Evolutionary conservation across 2,329 filamentous ascomycete species (phyloP), one percentile per base, ranked within the genome.

Genomic region (Hypoxylon sp.): DNA sequence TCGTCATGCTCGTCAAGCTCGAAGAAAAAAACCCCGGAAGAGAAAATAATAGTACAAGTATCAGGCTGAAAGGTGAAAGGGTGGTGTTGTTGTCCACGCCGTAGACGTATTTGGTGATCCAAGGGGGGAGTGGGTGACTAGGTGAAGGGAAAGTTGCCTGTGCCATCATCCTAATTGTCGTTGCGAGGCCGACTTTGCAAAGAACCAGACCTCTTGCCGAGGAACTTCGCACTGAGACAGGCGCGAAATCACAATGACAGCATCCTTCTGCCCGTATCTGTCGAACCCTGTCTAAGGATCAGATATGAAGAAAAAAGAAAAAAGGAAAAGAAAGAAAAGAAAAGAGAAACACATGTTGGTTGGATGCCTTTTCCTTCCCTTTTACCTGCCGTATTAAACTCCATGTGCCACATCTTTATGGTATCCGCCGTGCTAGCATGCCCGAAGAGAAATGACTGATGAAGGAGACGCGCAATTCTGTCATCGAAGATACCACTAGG

Each of bases 1-100:
- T 77, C 75, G 75, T 76, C 70, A 74, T 73, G 73, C 73, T 75
- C 74, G 75, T 75, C 72, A 75, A 71, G 70, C 74, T 75, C 71
- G 74, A 76, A 75, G 72, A 73, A 58, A 40, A 36, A 71, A 75
- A 74, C 70, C 72, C 70, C 71, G 73, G 72, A 70, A 69, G 63
- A 64, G 66, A 69, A 76, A 77, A 75, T 77, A 77, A 77, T 76
- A 75, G 76, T 77, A 77, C 75, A 77, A 74, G 75, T 73, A 74
- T 74, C 70, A 74, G 70, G 74, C 68, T 73, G 73, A 62, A 67
- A 69, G 61, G 60, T 65, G 68, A 66, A 72, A 69, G 70, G 70
- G 70, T 67, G 71, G 71, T 68, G 65, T 72, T 72, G 73, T 69
- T 61, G 71, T 69, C 73, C 72, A 76, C 72, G 71, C 66, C 71